Conservation (phyloP, 495 filamentous ascomycete genomes). For the Hypoxylon perforatum region DNA sequence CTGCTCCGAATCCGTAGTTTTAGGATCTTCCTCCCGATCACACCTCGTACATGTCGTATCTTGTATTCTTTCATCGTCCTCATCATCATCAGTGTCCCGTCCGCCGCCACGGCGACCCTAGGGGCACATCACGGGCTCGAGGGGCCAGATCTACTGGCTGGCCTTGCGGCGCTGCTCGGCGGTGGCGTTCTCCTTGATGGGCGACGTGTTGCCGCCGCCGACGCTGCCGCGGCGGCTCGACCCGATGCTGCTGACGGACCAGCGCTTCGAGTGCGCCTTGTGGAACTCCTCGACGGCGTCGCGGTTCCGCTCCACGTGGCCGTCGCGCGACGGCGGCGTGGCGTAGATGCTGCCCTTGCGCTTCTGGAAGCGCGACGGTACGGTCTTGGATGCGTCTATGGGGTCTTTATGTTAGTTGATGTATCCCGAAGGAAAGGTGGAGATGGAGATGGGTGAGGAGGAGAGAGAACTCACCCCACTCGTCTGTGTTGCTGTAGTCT, state of each 20-base stretch:
- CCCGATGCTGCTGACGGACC: conserved; percentile 40
- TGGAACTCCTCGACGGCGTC: conserved; percentile 54
- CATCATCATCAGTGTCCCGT: neutral
- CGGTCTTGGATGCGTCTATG: conserved; percentile 68
- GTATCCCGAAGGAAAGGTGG: neutral
- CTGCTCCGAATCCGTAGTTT: neutral
- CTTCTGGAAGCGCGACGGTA: conserved; percentile 70
- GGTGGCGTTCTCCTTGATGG: neutral
- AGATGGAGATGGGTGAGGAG: neutral
- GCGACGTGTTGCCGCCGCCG: conserved; percentile 1
- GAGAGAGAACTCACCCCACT: conserved; percentile 55
- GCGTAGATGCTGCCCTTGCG: conserved; percentile 72
- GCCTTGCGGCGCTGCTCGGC: conserved; percentile 32
- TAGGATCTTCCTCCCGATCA: too few relatives aligned
- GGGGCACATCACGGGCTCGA: conserved; percentile 26
- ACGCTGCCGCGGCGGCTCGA: conserved; percentile 32
- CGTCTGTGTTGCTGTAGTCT: conserved; percentile 48
- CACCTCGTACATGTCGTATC: neutral
- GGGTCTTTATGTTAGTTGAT: conserved; percentile 22
- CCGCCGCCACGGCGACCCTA: conserved; percentile 1
- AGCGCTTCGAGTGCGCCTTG: conserved; percentile 55
- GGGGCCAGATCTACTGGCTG: conserved; percentile 33
- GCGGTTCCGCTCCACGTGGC: conserved; percentile 63
- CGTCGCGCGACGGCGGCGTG: conserved; percentile 67
- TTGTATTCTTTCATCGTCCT: neutral